Evolutionary conservation across 257 asterid species (phyloP), one percentile per base, ranked within the genome.

Genomic region (Solanum ossicruentum): DNA sequence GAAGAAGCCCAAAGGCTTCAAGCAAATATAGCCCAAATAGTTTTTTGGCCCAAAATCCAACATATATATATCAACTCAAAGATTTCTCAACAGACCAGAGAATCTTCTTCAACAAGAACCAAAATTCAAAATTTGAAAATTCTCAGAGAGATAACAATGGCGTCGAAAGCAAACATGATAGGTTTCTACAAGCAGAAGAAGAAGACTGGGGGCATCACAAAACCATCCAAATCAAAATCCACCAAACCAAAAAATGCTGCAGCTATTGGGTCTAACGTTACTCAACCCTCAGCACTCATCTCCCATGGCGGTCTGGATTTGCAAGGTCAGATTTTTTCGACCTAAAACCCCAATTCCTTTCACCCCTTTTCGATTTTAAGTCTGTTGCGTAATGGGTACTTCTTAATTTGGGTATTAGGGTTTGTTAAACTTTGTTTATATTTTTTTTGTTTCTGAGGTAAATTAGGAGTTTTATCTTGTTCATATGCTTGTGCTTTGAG

Each of bases 101-200:
- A 1, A 0, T 52, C 45, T 26, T 78, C 45, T 10, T 32, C 63
- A 16, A 51, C 26, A 28, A 60, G 70, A 69, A 43, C 28, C 18
- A 51, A 32, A 32, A 51, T 83, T 47, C 54, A 16, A 84, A 87
- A 85, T 39, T 87, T 26, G 49, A 13, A 83, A 84, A 45, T 23
- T 23, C 54, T 79, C 85, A 26, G 18, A 26, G 66, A 47, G 32
- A 54, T 70, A 75, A 43, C 15, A 39, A 80, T 84, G 90, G 82
- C 82, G 73, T 89, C 91, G 5, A 85, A 93, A 81, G 79, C 93
- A 26, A 93, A 88, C 70, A 89, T 96, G 85, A 93, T 91, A 88
- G 98, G 95, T 65, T 93, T 90, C 92, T 96, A 86, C 90, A 86
- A 88, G 85, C 97, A 89, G 77, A 86, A 91, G 92, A 92, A 91